Percentiles rank a stretch among this genome's conserved stretches.
These are phyloP conservation scores for Solanum hybrid DNA, from an alignment of 305 asterid genomes.

Conservation along the genomic window DNA sequence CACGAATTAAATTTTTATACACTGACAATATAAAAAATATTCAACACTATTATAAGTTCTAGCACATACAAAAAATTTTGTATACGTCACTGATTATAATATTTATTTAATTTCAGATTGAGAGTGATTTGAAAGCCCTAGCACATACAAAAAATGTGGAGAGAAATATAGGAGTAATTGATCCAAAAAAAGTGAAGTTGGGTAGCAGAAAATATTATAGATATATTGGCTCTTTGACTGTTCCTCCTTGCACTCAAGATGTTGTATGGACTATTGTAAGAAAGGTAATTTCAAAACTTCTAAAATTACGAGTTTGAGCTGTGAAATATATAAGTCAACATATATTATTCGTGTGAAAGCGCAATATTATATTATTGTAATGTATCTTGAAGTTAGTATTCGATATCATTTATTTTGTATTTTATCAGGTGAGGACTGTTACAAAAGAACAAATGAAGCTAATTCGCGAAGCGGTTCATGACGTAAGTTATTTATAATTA, in stretches of 20 bases:
- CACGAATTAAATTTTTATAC: not conserved
- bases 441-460: constrained; percentile 39
- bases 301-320: not conserved
- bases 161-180: constrained; percentile 27
- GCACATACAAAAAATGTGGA: constrained; percentile 16
- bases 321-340: not conserved
- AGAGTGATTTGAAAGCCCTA: constrained; percentile 18
- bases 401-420: not conserved
- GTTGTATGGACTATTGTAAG: constrained; percentile 48
- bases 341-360: too few species aligned
- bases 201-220: constrained; percentile 61
- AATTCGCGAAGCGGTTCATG: constrained; percentile 62
- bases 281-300: constrained; percentile 25
- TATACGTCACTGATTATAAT: not conserved
- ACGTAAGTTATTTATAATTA: constrained; percentile 33
- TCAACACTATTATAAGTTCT: too few species aligned
- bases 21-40: too few species aligned
- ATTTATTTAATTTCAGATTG: constrained; percentile 15
- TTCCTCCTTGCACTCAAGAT: constrained; percentile 64
- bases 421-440: constrained; percentile 13
- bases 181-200: constrained; percentile 33
- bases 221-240: constrained; percentile 57
- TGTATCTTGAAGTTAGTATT: not conserved
- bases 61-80: fast-evolving
- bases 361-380: too few species aligned